Conservation (phyloP, 345 rosid species). For the Eucalyptus lansdowneana region DNA sequence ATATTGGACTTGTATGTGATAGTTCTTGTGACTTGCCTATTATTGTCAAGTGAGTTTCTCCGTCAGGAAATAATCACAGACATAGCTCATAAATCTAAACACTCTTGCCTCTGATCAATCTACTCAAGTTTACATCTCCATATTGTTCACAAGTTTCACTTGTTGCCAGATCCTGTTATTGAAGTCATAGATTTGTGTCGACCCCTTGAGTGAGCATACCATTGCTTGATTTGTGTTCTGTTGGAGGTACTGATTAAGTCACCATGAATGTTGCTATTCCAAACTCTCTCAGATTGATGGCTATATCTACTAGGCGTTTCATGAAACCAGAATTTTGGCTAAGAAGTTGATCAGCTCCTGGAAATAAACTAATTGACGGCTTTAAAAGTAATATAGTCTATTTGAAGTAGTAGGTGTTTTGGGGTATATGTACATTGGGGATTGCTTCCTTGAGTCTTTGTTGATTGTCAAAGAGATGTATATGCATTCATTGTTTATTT, state of each 20-base stretch:
- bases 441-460: neutral
- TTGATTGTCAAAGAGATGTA: neutral
- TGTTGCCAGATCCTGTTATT: neutral
- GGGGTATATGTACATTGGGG: neutral
- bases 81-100: neutral
- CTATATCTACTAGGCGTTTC: neutral
- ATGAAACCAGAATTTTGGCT: neutral
- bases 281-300: neutral
- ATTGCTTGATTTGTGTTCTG: neutral
- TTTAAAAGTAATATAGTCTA: neutral
- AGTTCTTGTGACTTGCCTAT: neutral
- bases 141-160: neutral
- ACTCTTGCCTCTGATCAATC: neutral
- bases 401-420: neutral
- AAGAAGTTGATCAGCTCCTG: neutral
- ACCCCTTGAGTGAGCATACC: neutral
- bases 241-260: neutral
- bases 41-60: neutral
- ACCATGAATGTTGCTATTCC: neutral
- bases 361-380: neutral
- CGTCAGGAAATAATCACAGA: neutral
- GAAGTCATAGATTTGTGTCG: neutral
- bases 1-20: neutral
- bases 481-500: neutral
- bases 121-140: neutral